Evolutionary conservation across 73 alveolate genomes (phyloP).

Genomic region (Tetrahymena borealis): DNA sequence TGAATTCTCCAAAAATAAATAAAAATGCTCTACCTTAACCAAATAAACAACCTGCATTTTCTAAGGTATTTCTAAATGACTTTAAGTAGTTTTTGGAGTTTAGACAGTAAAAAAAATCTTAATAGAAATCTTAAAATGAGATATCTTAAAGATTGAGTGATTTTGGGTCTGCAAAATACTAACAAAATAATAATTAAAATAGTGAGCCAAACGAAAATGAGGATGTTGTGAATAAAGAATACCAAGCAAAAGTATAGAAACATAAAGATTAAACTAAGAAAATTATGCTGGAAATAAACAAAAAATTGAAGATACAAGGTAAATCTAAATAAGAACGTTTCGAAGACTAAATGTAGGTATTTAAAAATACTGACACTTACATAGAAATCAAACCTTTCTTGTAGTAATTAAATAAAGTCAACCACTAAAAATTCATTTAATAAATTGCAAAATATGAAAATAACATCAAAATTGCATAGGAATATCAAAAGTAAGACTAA

Average conservation of each 20-base stretch:
- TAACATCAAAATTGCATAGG: background rate
- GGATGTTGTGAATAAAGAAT: background rate
- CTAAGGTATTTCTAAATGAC: background rate
- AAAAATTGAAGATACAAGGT: background rate
- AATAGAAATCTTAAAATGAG: background rate
- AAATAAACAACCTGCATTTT: background rate
- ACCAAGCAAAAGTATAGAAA: background rate
- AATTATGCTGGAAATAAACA: background rate
- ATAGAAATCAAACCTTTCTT: background rate
- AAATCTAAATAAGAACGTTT: background rate
- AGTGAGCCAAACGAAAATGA: background rate
- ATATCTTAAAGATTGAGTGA: background rate
- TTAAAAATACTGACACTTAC: background rate
- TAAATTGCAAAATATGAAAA: background rate
- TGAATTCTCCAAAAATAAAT: background rate
- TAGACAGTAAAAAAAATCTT: background rate
- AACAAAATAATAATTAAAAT: background rate
- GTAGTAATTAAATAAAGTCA: background rate
- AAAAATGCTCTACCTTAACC: background rate
- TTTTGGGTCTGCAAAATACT: background rate
- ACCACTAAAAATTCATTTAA: background rate
- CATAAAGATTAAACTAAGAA: background rate
- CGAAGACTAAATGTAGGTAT: background rate
- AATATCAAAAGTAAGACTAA: background rate
- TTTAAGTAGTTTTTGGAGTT: background rate